phyloP scores from a whole-genome alignment of 352 stramenopile genomes.

The Globisporangium viniferum region DNA sequence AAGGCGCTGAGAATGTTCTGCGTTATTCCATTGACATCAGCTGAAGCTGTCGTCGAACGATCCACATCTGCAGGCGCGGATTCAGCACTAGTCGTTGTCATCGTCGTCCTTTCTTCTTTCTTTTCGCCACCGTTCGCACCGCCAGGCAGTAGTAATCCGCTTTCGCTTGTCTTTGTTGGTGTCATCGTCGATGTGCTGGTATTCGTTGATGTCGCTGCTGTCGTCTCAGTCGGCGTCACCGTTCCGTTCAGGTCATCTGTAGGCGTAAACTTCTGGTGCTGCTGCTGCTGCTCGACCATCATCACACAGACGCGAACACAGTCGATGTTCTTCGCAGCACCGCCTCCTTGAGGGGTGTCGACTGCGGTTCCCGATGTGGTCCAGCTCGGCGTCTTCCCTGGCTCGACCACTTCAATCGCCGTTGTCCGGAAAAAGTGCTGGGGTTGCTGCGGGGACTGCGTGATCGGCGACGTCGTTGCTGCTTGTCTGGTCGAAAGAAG shows the following conservation, averaged over 20 bases:
- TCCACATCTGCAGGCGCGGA: neutral
- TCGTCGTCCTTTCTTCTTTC: neutral
- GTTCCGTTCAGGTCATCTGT: constrained; percentile 20
- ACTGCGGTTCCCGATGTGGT: constrained; percentile 20
- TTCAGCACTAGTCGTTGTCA: neutral
- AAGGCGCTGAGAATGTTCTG: constrained; percentile 9
- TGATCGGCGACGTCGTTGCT: constrained; percentile 17
- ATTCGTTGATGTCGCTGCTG: constrained; percentile 20
- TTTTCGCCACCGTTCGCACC: constrained; percentile 10
- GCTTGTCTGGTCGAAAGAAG: constrained; percentile 10
- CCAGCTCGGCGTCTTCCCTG: constrained; percentile 43
- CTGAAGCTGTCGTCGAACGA: neutral
- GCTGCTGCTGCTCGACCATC: constrained; percentile 53
- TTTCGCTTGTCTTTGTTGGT: constrained; percentile 14
- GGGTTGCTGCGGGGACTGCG: constrained; percentile 22
- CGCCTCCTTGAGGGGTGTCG: constrained; percentile 25
- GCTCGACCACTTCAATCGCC: constrained; percentile 53
- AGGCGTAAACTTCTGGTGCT: constrained; percentile 29
- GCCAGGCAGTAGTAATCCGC: neutral
- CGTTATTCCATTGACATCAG: neutral
- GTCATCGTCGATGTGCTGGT: constrained; percentile 22
- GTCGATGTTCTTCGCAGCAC: constrained; percentile 16
- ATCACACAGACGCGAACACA: constrained; percentile 63
- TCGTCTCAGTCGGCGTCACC: constrained; percentile 19
- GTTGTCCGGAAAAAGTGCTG: constrained; percentile 32